phyloP scores from a whole-genome alignment of 2,329 filamentous ascomycete genomes.

The Colletotrichum viniferum region DNA sequence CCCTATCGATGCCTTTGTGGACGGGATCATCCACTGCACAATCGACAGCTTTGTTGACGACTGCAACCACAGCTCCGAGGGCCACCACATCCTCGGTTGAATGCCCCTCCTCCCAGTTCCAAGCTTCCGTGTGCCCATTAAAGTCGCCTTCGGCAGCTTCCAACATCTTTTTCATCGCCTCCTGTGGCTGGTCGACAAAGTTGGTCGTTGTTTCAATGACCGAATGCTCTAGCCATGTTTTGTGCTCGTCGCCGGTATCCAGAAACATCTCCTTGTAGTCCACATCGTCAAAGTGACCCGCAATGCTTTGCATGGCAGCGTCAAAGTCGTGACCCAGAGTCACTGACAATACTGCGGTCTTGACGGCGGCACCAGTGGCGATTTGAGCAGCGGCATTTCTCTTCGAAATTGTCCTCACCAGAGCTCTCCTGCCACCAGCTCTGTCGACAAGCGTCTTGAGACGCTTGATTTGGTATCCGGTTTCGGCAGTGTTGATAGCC shows the following conservation, averaged over 20 bases:
- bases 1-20: neutral
- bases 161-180: neutral
- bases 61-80: neutral
- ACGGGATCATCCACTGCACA: neutral
- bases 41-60: neutral
- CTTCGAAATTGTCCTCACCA: neutral
- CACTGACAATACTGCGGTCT: neutral
- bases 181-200: neutral
- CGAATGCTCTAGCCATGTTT: neutral
- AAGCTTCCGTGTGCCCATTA: neutral
- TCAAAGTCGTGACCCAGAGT: neutral
- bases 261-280: neutral
- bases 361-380: neutral
- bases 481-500: neutral
- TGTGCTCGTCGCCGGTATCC: neutral
- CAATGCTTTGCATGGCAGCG: neutral
- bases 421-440: neutral
- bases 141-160: neutral
- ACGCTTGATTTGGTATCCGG: neutral
- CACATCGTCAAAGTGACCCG: neutral
- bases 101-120: neutral
- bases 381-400: neutral
- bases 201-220: neutral
- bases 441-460: neutral
- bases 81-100: neutral